These are phyloP conservation scores for Artemisia argyi DNA, from an alignment of 129 eudicot species.

Conservation along the genomic window DNA sequence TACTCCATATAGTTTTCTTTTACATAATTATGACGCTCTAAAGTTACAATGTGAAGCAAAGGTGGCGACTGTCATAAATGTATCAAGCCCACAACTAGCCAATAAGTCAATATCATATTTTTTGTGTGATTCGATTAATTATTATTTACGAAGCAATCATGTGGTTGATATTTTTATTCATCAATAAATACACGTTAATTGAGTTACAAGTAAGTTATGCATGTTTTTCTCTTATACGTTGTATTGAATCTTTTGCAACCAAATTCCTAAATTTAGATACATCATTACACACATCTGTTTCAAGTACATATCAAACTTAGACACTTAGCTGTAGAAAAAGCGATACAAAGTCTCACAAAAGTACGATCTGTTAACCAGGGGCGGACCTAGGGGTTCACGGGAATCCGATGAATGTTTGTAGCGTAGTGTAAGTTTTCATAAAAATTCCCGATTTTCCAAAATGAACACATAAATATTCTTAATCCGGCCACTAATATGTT, in stretches of 20 bases:
- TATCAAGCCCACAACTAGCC: neutral
- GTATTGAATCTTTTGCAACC: neutral
- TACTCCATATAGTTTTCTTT: no score
- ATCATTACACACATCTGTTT: neutral
- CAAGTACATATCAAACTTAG: no score
- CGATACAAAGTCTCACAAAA: no score
- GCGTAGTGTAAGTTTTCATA: no score
- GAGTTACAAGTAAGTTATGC: neutral
- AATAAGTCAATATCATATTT: constrained; percentile 15
- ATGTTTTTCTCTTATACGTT: neutral
- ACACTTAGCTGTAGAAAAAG: no score
- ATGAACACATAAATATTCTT: no score
- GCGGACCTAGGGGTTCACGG: no score
- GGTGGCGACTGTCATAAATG: constrained; percentile 20
- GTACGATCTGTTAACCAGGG: no score
- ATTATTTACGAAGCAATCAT: constrained; percentile 9
- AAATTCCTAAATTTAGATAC: neutral
- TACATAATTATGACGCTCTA: neutral
- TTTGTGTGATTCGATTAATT: constrained; percentile 11
- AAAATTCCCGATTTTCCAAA: no score
- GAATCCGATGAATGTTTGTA: no score
- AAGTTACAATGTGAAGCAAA: constrained; percentile 23
- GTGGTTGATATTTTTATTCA: neutral
- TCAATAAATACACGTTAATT: constrained; percentile 19
- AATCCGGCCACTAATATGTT: no score